A percentile compares a stretch with the other conserved stretches of the same genome.
Conservation (phyloP, 179 eudicot genomes). For the Silene coronaria region DNA sequence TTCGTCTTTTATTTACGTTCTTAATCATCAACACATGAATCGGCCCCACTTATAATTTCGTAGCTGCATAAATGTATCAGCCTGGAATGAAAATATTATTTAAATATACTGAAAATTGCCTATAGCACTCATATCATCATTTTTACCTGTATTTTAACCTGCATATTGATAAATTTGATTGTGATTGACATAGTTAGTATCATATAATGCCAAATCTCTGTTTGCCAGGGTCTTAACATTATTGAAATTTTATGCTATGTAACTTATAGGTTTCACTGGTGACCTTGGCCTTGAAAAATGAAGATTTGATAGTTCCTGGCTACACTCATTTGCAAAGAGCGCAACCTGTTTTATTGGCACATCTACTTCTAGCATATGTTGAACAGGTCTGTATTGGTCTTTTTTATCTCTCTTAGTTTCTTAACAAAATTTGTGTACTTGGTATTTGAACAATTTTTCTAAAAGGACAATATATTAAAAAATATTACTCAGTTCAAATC, state of each 20-base stretch:
- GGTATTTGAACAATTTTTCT: neutral
- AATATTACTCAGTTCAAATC: too few relatives aligned
- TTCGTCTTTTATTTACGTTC: neutral
- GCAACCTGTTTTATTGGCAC: conserved; percentile 82
- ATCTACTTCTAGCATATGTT: conserved; percentile 87
- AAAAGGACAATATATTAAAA: neutral
- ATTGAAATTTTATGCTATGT: conserved; percentile 7
- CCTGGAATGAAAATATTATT: neutral
- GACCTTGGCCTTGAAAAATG: conserved; percentile 67
- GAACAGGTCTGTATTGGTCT: conserved; percentile 59
- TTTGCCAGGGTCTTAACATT: neutral
- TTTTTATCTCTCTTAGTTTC: neutral
- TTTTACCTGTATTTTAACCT: neutral
- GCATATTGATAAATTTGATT: neutral
- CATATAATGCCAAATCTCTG: neutral
- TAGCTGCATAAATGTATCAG: neutral
- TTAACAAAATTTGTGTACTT: neutral
- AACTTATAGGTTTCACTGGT: conserved; percentile 60
- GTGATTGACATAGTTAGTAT: neutral
- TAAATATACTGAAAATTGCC: neutral
- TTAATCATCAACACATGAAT: neutral
- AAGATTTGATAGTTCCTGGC: conserved; percentile 89
- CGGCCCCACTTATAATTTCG: neutral
- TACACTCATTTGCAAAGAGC: conserved; percentile 98
- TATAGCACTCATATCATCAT: too few relatives aligned